Conservation (phyloP, 306 rosid genomes). For the Macrotyloma uniflorum region DNA sequence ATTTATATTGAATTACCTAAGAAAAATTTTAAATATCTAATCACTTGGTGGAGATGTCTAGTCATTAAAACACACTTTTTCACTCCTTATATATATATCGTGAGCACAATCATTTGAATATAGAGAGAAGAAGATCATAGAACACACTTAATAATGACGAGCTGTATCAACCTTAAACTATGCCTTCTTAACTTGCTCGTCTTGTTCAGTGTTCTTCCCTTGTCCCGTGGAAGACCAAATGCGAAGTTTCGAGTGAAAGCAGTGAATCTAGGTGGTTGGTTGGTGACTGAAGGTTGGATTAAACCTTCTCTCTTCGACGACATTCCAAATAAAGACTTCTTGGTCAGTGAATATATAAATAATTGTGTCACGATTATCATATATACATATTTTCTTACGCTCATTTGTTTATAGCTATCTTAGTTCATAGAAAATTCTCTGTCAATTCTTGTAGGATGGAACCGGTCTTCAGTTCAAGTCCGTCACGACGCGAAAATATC, state of each 20-base stretch:
- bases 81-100: background rate
- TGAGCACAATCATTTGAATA: background rate
- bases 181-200: conserved; percentile 35
- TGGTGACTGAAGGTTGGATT: conserved; percentile 89
- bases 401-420: background rate
- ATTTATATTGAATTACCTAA: no score
- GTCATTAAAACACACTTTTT: no score
- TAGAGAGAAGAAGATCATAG: background rate
- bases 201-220: conserved; percentile 11
- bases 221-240: conserved; percentile 32
- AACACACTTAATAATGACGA: conserved; percentile 38
- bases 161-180: conserved; percentile 18
- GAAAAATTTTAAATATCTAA: no score
- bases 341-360: conserved; percentile 34
- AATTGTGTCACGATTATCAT: no score
- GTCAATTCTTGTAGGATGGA: conserved; percentile 59
- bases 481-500: conserved; percentile 59
- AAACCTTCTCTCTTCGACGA: conserved; percentile 82
- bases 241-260: conserved; percentile 46
- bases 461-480: conserved; percentile 68
- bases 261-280: conserved; percentile 84
- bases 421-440: background rate
- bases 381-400: background rate
- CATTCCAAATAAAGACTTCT: conserved; percentile 74
- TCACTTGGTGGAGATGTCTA: no score